Base-by-base conservation (phyloP, 768 basidiomycete genomes). In the Tulasnella sp. region DNA sequence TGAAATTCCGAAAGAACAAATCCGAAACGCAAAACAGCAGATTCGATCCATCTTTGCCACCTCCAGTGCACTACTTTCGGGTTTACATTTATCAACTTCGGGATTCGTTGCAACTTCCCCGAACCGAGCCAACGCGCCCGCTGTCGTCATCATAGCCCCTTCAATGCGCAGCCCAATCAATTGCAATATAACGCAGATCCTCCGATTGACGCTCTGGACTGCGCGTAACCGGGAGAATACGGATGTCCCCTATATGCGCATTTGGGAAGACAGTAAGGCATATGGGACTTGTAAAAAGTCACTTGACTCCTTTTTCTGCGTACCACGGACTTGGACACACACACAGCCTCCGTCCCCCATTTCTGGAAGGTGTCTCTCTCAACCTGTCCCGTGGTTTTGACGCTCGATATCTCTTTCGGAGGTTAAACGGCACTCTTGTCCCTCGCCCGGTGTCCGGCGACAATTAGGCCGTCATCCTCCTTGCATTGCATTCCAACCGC, bases 281-380 rank as follows among this genome's bases (percentile, higher is more conserved):
- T 29, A 64, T 64, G 31, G n/a, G 8, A 4, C 7, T 15, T 17
- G 14, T 64, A 22, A 14, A 19, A 64, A 31, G 58, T 64, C 58
- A 64, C 68, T 70, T 70, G 68, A 42, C 40, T 37, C 37, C 36
- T n/a, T 31, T 25, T 64, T 64, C 58, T 31, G 29, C 58, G 58
- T 12, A 64, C 58, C 58, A 64, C 58, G 58, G 58, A 31, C 58
- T 64, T 64, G 58, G 58, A 54, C 58, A 11, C 31, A 31, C 58
- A 31, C 58, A 64, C 58, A 64, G 58, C 58, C 58, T 9, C 58
- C 58, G 29, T 70, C 67, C 68, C 31, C 37, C 68, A 36, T 70
- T 42, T 70, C 68, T 37, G 37, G 68, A 70, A 70, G 68, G 68
- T 70, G 34, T 64, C 58, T 64, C 58, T 31, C 29, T 64, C 58